Conservation (phyloP, 2,329 filamentous ascomycete genomes). For the Aspergillus fructus region DNA sequence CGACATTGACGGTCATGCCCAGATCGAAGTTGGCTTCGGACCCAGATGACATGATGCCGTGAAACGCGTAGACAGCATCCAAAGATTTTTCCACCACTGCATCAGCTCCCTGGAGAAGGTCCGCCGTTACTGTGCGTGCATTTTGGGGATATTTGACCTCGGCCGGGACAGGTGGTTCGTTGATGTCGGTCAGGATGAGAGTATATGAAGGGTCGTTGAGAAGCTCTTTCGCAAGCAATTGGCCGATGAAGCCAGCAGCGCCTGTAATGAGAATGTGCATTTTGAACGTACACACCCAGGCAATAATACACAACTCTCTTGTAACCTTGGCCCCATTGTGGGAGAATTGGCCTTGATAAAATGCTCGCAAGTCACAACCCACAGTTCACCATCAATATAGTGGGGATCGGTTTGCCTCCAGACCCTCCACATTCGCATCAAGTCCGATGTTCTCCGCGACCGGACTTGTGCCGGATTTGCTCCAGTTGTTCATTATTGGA, state of each 20-base stretch:
- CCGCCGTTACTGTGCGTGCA: conserved; percentile 51
- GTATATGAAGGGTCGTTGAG: conserved; percentile 49
- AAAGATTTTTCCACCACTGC: conserved; percentile 44
- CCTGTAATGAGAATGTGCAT: conserved; percentile 63
- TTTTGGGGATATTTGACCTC: conserved; percentile 51
- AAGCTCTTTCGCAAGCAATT: conserved; percentile 58
- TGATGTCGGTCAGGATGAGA: conserved; percentile 59
- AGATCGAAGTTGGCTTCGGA: conserved; percentile 62
- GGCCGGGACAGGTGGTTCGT: conserved; percentile 51
- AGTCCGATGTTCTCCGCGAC: conserved; percentile 35
- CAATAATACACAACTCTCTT: background rate
- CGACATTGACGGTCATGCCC: conserved; percentile 61
- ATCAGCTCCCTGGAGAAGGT: conserved; percentile 50
- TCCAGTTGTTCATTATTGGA: background rate
- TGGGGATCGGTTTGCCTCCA: conserved; percentile 25
- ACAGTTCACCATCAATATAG: conserved; percentile 8
- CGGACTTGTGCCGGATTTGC: conserved; percentile 29
- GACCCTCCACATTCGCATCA: conserved; percentile 38
- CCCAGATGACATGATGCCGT: conserved; percentile 67
- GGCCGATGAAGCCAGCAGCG: conserved; percentile 64
- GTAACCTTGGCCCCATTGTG: background rate
- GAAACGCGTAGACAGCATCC: conserved; percentile 60
- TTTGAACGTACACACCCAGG: background rate
- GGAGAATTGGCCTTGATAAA: conserved; percentile 3
- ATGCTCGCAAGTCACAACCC: background rate